Conservation (phyloP, 2,329 filamentous ascomycete genomes). For the Calonectria multiphialidica region DNA sequence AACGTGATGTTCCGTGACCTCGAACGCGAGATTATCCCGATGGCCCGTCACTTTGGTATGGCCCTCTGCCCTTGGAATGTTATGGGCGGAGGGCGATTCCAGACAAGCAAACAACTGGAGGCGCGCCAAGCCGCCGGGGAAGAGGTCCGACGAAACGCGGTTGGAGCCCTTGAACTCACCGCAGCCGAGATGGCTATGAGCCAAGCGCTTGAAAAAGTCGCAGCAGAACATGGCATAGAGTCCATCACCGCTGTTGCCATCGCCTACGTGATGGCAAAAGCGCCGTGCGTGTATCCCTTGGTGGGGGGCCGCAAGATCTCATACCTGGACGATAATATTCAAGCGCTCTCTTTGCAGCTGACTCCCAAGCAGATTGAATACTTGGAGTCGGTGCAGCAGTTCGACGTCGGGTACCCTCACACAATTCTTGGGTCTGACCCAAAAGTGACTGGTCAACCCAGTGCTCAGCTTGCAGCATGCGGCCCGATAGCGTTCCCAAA, state of each 20-base stretch:
- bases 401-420: background rate
- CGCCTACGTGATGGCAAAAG: background rate
- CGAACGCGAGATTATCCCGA: conserved; percentile 58
- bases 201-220: background rate
- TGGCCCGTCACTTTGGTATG: conserved; percentile 58
- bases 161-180: too few relatives aligned
- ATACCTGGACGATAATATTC: background rate
- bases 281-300: background rate
- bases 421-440: too few relatives aligned
- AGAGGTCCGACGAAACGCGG: too few relatives aligned
- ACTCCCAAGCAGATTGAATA: background rate
- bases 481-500: too few relatives aligned
- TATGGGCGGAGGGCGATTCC: conserved; percentile 65
- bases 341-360: background rate
- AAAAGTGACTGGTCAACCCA: too few relatives aligned
- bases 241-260: background rate
- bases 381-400: background rate
- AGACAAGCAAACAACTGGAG: too few relatives aligned
- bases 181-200: background rate
- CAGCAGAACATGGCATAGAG: background rate
- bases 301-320: background rate
- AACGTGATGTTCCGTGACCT: conserved; percentile 49
- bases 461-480: too few relatives aligned
- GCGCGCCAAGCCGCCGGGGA: too few relatives aligned
- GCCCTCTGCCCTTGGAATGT: conserved; percentile 71